Conservation (phyloP, 208 protist genomes). For the Acanthamoeba healyi region DNA sequence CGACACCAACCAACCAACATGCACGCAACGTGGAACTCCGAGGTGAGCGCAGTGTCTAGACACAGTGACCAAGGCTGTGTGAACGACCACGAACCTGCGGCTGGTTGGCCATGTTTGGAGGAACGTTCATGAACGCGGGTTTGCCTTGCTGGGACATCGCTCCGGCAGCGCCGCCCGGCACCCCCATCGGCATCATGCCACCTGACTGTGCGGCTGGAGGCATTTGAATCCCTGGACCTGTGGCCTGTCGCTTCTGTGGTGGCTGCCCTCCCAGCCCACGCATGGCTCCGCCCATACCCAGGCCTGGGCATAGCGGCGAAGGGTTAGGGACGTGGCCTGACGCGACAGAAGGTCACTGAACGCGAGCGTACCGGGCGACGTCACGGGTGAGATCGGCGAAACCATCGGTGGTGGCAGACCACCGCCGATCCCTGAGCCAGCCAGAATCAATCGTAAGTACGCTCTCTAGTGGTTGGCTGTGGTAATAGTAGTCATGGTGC, state of each 20-base stretch:
- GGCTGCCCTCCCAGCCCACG: neutral
- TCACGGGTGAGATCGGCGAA: neutral
- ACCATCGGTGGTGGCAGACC: neutral
- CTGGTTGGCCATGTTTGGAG: neutral
- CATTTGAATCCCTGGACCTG: neutral
- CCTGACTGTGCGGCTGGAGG: neutral
- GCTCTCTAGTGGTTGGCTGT: no score
- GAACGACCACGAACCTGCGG: neutral
- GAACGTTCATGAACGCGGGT: neutral
- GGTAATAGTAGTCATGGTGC: no score
- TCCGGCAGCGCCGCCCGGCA: neutral
- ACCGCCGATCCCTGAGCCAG: neutral
- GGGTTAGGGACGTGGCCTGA: no score
- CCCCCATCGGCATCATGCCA: neutral
- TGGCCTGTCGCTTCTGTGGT: neutral
- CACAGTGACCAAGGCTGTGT: neutral
- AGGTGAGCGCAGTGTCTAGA: neutral
- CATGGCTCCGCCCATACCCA: neutral
- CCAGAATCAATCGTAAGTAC: no score
- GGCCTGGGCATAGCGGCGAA: no score
- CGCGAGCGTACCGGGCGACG: neutral
- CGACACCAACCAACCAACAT: neutral
- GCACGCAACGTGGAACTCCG: neutral
- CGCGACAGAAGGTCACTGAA: no score
- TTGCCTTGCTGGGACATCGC: neutral